Evolutionary conservation across 805 yeast genomes (phyloP), one percentile per base, ranked within the genome.

Genomic region (Ogataea pignaliae): DNA sequence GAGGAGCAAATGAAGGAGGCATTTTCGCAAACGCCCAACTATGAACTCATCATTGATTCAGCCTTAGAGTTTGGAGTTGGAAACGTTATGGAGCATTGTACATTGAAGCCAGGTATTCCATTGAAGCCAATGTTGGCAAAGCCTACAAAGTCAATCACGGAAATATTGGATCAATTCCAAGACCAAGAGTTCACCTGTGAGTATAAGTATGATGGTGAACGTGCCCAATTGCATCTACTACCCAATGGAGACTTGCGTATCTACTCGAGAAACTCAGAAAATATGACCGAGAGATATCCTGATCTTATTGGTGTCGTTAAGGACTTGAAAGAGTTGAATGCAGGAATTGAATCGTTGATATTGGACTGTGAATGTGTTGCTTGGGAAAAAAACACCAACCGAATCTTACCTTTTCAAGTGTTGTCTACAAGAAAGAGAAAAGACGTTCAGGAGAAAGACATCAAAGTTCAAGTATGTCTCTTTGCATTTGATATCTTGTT

Each of bases 361-460:
- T 64, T 93, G 45, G 99, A 93, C 62, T 86, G 97, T 66, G 99
- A 93, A 66, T 97, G 97, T 8, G 99, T 93, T 9, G 99, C 99
- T 0, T 93, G 96, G 95, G 97, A 91, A 64, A 71, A 83, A 44
- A 83, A 75, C 42, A 72, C 75, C 17, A 63, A 78, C n/a, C 86
- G 84, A 62, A 91, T 93, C 45, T 68, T 93, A 44, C 99, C 99
- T 1, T 93, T 93, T 66, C 99, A 93, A 64, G 85, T 88, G 0
- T 69, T 93, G 40, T 85, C 96, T 1, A 93, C 99, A 0, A 78
- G 99, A 63, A 93, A 93, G 66, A 77, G 98, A 42, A 93, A 93
- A 62, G 97, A 84, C 54, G 99, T 93, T 6, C 83, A 86, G 44
- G 83, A 83, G 41, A 83, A 83, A 34, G 93, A 88, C 50, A 88